Conservation (phyloP, 2,329 filamentous ascomycete genomes). For the Penicillium sp. region DNA sequence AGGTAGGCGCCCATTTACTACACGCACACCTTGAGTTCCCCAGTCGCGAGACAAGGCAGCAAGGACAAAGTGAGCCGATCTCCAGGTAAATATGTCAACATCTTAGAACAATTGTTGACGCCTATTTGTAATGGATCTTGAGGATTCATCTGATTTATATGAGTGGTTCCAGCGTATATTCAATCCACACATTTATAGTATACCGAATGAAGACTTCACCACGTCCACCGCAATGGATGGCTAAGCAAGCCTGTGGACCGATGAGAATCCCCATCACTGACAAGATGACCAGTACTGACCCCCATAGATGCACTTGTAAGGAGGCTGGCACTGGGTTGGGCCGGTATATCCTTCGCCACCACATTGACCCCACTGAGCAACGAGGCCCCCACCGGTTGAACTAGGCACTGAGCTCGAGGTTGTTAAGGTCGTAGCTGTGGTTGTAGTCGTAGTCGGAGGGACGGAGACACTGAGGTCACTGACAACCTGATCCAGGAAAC, state of each 20-base stretch:
- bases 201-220: too few species aligned
- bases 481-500: conserved; percentile 52
- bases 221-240: too few species aligned
- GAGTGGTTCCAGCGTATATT: too few species aligned
- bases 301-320: conserved; percentile 13
- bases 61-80: too few species aligned
- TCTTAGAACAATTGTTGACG: too few species aligned
- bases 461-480: not conserved
- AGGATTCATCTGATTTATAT: too few species aligned
- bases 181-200: too few species aligned
- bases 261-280: not conserved
- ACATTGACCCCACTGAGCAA: conserved; percentile 21
- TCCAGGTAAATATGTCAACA: too few species aligned
- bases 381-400: not conserved
- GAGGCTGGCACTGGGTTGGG: conserved; percentile 15
- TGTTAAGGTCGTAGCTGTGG: conserved; percentile 22
- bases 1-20: too few species aligned
- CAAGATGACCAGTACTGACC: conserved; percentile 16
- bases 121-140: too few species aligned
- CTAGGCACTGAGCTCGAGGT: not conserved
- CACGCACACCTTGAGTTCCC: too few species aligned
- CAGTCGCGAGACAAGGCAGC: too few species aligned
- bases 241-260: not conserved
- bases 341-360: conserved; percentile 18
- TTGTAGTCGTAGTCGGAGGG: conserved; percentile 6